Evolutionary conservation across 2,329 filamentous ascomycete species (phyloP), one percentile per base, ranked within the genome.

Genomic region (Pestalotiopsis fici): DNA sequence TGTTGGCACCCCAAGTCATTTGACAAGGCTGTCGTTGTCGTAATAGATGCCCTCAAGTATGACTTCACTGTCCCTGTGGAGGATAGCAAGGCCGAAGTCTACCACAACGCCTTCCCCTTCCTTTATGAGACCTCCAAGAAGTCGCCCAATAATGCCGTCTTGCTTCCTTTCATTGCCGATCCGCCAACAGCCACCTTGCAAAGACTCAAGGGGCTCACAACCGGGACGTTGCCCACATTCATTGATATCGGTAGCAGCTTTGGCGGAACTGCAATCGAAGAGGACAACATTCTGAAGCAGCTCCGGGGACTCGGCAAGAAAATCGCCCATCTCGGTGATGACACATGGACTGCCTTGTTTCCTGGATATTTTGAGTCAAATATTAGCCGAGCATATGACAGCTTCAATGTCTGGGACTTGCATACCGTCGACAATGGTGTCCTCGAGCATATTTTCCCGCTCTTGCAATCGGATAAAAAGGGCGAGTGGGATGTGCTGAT

Each of bases 1-100:
- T 99, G 96, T 85, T 99, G 96, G 96, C 94, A 98, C 78, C 93
- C 94, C 39, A 97, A 94, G 82, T 93, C 90, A 2, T 99, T 98
- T 77, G 89, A 97, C 70, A 96, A 95, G 77, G 95, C 95, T 12
- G 90, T 99, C 59, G 87, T 99, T 27, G 88, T 99, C 66, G 83
- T 99, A 63, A 92, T 99, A 67, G 96, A 99, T 79, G 96, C 96
- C 65, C 86, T 99, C 67, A 91, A 96, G 68, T 99, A 99, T 81
- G 96, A 99, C 79, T 99, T 99, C 74, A 97, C 95, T 0, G 89
- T 98, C 12, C 96, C 96, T 0, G 91, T 92, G 68, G 81, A 84
- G 57, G 82, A 87, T 67, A 79, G 85, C 60, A 83, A 82, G 63
- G 78, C 78, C 13, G 87, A 88, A 69, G 82, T 91, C 68, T 99